Conservation (phyloP, 371 early-diverging fungal genomes). For the Mucor plumbeus region DNA sequence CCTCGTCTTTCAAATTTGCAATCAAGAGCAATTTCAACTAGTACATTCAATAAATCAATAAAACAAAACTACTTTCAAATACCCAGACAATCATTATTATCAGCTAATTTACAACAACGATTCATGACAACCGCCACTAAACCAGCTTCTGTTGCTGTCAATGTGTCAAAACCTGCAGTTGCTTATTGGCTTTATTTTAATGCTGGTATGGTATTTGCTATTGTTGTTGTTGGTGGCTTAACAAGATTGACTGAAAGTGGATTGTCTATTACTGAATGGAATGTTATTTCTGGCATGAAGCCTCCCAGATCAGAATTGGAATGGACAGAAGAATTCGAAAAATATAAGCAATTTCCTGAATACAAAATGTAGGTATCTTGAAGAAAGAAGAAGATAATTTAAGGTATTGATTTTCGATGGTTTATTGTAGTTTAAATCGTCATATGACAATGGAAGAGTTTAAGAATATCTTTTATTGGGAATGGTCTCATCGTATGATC, state of each 20-base stretch:
- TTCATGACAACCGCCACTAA: neutral
- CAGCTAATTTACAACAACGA: neutral
- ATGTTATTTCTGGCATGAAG: slow-evolving; percentile 90
- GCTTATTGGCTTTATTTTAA: slow-evolving; percentile 93
- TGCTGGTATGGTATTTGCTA: slow-evolving; percentile 89
- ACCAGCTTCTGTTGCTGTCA: neutral
- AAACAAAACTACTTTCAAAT: neutral
- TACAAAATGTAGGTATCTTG: slow-evolving; percentile 77
- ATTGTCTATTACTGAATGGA: slow-evolving; percentile 97
- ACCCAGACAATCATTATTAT: neutral
- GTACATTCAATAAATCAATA: neutral
- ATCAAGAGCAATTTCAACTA: neutral
- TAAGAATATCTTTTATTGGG: slow-evolving; percentile 96
- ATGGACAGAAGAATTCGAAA: slow-evolving; percentile 94
- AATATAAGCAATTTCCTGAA: slow-evolving; percentile 97
- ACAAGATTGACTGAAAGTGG: slow-evolving; percentile 97
- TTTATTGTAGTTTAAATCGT: slow-evolving; percentile 79
- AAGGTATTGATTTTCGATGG: neutral
- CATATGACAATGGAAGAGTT: slow-evolving; percentile 91
- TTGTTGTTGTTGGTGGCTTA: slow-evolving; percentile 94
- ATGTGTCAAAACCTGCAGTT: slow-evolving; percentile 69
- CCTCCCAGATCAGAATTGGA: slow-evolving; percentile 87
- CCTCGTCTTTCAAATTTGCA: neutral
- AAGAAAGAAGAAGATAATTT: too few species aligned
- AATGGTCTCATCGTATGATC: slow-evolving; percentile 95